Evolutionary conservation across 2,329 filamentous ascomycete species (phyloP), one percentile per base, ranked within the genome.

Genomic region (Epichloe sibirici): DNA sequence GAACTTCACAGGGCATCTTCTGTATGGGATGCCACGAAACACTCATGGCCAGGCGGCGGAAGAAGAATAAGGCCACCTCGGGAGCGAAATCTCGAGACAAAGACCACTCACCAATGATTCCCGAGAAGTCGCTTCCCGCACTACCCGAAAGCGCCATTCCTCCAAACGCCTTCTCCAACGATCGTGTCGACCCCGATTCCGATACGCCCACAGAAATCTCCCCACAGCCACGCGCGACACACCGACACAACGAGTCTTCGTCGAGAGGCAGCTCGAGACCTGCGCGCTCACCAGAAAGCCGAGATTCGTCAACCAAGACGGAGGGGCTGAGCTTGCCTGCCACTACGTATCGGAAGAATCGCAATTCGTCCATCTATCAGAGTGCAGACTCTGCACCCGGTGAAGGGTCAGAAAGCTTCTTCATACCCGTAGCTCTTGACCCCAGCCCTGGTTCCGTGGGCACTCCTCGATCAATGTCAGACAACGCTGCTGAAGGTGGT

Each of bases 11-110:
- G 69, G 93, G 93, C 55, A 98, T 98, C 61, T 97, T 98, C 66
- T 98, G 93, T 73, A 98, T 98, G 93, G 90, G 85, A 64, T 98
- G 93, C 67, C 93, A 98, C 65, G 93, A 98, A 70, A 93, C 89
- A 31, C 72, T 98, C 51, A 97, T 97, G 90, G 89, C 91, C 48
- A 79, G 91, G 57, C 80, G 91, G 58, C 81, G 89, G 63, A 96
- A 97, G 72, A 90, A 88, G 68, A 84, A 85, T 40, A 90, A 88
- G 68, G 79, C 83, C 50, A 75, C 78, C 43, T 75, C 78, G 0
- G 63, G 66, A 17, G 76, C 78, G 48, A 83, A 83, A 61, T 69
- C 76, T 49, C 74, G 79, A 61, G 81, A 83, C 58, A 83, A 84
- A 65, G 81, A 84, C 15, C 68, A 71, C 45, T 81, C 75, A 49